These are phyloP conservation scores for Cyberlindnera amylophila DNA, from an alignment of 805 yeast species.

Conservation along the genomic window DNA sequence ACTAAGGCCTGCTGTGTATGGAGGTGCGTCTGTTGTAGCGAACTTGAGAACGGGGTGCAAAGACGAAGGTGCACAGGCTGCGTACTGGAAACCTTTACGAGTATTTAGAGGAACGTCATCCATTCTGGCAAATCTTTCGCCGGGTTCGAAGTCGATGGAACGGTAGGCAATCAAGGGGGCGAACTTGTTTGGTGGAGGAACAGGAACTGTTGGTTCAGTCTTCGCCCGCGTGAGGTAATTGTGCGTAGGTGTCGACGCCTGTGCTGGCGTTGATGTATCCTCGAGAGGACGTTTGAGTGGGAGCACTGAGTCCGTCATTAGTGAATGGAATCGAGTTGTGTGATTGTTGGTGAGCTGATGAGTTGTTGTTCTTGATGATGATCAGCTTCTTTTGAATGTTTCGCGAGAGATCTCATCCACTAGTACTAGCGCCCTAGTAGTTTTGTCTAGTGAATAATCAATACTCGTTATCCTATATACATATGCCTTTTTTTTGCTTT, in stretches of 20 bases:
- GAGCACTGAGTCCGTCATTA: background rate
- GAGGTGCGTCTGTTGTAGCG: conserved; percentile 71
- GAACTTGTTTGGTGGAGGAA: conserved; percentile 18
- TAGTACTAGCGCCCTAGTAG: too few relatives aligned
- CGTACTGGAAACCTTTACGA: conserved; percentile 75
- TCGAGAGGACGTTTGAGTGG: conserved; percentile 7
- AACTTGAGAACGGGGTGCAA: conserved; percentile 53
- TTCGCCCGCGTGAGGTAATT: conserved; percentile 12
- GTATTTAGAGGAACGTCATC: conserved; percentile 79
- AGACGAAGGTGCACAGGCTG: conserved; percentile 72
- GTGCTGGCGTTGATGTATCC: background rate
- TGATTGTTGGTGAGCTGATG: too few relatives aligned
- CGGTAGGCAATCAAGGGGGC: conserved; percentile 24
- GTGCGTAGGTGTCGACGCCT: background rate
- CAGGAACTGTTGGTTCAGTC: background rate
- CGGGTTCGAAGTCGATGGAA: conserved; percentile 19
- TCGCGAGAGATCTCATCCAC: too few relatives aligned
- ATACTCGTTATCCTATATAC: too few relatives aligned
- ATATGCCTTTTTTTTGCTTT: too few relatives aligned
- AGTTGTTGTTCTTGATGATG: background rate
- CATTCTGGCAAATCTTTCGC: conserved; percentile 36
- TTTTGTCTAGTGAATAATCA: too few relatives aligned
- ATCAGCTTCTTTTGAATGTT: too few relatives aligned
- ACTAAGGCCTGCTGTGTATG: conserved; percentile 52
- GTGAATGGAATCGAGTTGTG: background rate